Percentiles rank a stretch among this genome's conserved stretches.
Conservation (phyloP, 306 rosid species). For the Cyclanthera cordifolia region DNA sequence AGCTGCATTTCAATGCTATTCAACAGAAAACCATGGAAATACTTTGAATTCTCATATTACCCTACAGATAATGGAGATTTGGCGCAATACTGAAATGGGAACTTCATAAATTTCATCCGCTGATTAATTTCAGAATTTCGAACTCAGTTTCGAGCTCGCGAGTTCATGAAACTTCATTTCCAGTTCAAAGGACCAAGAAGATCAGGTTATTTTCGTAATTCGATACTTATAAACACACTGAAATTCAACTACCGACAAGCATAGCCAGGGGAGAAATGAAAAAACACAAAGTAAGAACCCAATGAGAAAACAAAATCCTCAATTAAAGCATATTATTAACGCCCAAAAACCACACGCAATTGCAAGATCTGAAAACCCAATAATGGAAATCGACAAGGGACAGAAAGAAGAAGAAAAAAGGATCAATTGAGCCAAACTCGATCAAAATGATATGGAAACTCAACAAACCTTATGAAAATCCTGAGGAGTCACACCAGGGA, state of each 20-base stretch:
- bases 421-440: neutral
- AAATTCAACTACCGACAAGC: neutral
- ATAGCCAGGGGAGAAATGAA: neutral
- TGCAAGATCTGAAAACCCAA: neutral
- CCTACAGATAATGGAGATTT: neutral
- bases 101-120: neutral
- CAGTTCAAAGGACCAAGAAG: constrained; percentile 3
- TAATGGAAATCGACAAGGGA: neutral
- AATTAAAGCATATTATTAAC: neutral
- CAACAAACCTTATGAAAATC: constrained; percentile 46
- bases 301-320: neutral
- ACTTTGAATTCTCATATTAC: neutral
- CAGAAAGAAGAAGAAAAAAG: neutral
- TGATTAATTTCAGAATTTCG: neutral
- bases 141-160: neutral
- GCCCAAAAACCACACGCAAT: neutral
- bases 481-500: constrained; percentile 76
- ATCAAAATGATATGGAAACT: neutral
- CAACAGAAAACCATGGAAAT: neutral
- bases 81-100: neutral
- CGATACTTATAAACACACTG: neutral
- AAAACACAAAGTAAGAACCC: neutral
- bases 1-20: neutral
- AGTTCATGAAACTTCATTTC: neutral
- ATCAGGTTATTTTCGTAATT: neutral